A percentile compares a stretch with the other conserved stretches of the same genome.
Evolutionary conservation across 2,329 filamentous ascomycete genomes (phyloP).

Genomic region (Setomelanomma holmii): DNA sequence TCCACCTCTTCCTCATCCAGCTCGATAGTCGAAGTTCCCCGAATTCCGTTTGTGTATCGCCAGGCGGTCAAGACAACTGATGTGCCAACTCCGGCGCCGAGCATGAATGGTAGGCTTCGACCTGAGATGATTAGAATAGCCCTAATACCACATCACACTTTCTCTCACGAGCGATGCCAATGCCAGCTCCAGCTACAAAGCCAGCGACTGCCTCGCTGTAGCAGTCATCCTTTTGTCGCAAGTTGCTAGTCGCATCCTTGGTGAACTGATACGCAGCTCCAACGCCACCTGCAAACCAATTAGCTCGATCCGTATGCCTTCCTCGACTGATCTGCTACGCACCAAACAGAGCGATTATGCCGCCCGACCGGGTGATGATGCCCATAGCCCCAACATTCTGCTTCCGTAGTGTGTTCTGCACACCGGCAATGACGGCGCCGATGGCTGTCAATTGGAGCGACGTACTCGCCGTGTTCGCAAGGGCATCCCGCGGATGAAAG

Average conservation of each 20-base stretch:
- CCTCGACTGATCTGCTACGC: slow-evolving; percentile 36
- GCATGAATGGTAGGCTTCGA: slow-evolving; percentile 71
- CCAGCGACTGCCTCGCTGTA: slow-evolving; percentile 78
- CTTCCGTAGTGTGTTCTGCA: slow-evolving; percentile 87
- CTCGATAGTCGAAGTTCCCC: slow-evolving; percentile 62
- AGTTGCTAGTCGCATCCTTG: slow-evolving; percentile 78
- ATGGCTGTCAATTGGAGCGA: slow-evolving; percentile 69
- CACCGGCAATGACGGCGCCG: slow-evolving; percentile 75
- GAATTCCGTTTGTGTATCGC: slow-evolving; percentile 70
- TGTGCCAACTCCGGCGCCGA: slow-evolving; percentile 70
- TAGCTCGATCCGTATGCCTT: slow-evolving; percentile 19
- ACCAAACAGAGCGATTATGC: slow-evolving; percentile 74
- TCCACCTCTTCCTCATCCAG: slow-evolving; percentile 74
- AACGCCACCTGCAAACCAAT: slow-evolving; percentile 66
- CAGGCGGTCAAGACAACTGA: slow-evolving; percentile 68
- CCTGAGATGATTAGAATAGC: slow-evolving; percentile 50
- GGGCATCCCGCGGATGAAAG: slow-evolving; percentile 78
- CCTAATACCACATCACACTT: not conserved
- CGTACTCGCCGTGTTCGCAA: slow-evolving; percentile 70
- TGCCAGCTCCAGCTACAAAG: slow-evolving; percentile 74
- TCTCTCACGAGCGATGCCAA: slow-evolving; percentile 75
- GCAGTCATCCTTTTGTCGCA: slow-evolving; percentile 82
- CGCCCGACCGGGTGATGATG: slow-evolving; percentile 79
- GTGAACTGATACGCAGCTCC: slow-evolving; percentile 81
- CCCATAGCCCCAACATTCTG: slow-evolving; percentile 82